Conservation (phyloP, 129 eudicot species). For the Smallanthus sonchifolius region DNA sequence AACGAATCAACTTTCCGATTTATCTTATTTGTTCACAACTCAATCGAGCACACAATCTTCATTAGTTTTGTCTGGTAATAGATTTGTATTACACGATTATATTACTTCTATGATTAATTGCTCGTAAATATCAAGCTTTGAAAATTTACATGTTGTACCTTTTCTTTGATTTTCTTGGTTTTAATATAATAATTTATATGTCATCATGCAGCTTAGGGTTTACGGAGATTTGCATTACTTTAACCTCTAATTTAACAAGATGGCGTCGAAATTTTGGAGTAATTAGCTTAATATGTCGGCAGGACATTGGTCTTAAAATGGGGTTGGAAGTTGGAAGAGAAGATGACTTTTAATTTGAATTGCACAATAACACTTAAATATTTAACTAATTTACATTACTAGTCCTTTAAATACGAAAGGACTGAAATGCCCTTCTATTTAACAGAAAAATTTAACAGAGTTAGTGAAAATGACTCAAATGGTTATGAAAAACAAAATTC, state of each 20-base stretch:
- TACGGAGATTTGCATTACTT: constrained; percentile 9
- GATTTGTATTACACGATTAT: background rate
- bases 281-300: too few relatives aligned
- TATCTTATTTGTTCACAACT: background rate
- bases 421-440: too few relatives aligned
- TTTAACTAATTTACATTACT: too few relatives aligned
- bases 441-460: too few relatives aligned
- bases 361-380: too few relatives aligned
- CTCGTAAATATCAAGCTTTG: background rate
- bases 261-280: constrained; percentile 54
- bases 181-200: background rate
- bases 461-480: too few relatives aligned
- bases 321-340: too few relatives aligned
- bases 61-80: background rate
- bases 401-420: too few relatives aligned
- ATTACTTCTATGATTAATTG: background rate
- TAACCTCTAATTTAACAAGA: constrained; percentile 9
- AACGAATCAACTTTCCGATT: background rate
- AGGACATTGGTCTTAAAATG: too few relatives aligned
- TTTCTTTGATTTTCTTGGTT: background rate
- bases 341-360: too few relatives aligned
- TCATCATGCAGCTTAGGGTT: constrained; percentile 6
- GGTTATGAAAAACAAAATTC: too few relatives aligned
- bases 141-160: too few relatives aligned
- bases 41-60: background rate